These are phyloP conservation scores for Annona cherimola DNA, from an alignment of 164 flowering plant species.

Conservation along the genomic window DNA sequence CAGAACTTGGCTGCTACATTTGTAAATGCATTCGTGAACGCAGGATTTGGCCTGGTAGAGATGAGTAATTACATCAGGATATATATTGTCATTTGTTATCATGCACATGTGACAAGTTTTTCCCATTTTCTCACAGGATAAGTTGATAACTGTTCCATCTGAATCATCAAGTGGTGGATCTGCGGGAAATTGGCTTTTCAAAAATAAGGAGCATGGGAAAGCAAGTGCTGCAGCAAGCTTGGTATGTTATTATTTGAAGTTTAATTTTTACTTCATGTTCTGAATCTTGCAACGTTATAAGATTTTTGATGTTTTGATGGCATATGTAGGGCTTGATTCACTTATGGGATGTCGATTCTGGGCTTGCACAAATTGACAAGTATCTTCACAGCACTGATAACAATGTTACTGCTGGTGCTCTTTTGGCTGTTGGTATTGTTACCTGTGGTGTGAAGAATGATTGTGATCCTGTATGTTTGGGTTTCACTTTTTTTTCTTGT, in stretches of 20 bases:
- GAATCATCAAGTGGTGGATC: conserved; percentile 70
- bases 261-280: background rate
- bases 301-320: conserved; percentile 3
- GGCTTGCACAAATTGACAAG: conserved; percentile 89
- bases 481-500: background rate
- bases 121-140: conserved; percentile 52
- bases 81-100: background rate
- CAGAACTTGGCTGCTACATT: conserved; percentile 97
- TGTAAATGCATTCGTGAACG: conserved; percentile 99
- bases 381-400: conserved; percentile 85
- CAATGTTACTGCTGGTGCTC: conserved; percentile 84
- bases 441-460: conserved; percentile 74
- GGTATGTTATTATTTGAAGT: conserved; percentile 34
- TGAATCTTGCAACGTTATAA: background rate
- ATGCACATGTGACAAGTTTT: background rate
- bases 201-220: conserved; percentile 98
- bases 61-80: background rate
- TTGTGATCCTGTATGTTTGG: conserved; percentile 83
- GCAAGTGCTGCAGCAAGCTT: conserved; percentile 99
- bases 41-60: conserved; percentile 94
- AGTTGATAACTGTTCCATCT: conserved; percentile 83
- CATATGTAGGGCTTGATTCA: conserved; percentile 80
- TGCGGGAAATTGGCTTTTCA: conserved; percentile 89
- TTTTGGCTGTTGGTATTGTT: conserved; percentile 92
- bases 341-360: conserved; percentile 95